Percentiles rank a stretch among this genome's conserved stretches.
Conservation (phyloP, 129 eudicot genomes). For the Ambrosia artemisiifolia region DNA sequence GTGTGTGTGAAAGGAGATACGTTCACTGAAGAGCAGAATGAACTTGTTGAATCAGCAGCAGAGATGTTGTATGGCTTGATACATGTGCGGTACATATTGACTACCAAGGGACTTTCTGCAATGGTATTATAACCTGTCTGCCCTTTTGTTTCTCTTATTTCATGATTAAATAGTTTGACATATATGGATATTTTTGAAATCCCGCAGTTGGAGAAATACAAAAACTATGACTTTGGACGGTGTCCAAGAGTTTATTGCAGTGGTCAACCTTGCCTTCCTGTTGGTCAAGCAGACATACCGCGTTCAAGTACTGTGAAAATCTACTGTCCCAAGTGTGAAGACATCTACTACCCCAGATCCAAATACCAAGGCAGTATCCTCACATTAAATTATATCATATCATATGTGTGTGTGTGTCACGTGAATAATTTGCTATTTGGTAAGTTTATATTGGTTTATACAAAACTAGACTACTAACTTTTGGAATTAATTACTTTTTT, state of each 20-base stretch:
- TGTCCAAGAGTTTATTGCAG: conserved; percentile 97
- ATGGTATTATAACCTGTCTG: conserved; percentile 49
- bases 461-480: background rate
- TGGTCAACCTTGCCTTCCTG: conserved; percentile 99
- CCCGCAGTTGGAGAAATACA: conserved; percentile 86
- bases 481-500: background rate
- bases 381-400: background rate
- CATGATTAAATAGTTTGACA: background rate
- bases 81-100: conserved; percentile 81
- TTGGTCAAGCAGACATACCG: conserved; percentile 94
- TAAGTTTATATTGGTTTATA: background rate
- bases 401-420: background rate
- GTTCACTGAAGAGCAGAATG: conserved; percentile 97
- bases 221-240: conserved; percentile 88
- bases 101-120: conserved; percentile 84
- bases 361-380: conserved; percentile 99
- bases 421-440: background rate
- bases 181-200: background rate
- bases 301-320: conserved; percentile 92
- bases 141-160: background rate
- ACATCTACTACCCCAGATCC: conserved; percentile 92
- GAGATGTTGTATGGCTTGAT: conserved; percentile 89
- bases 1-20: conserved; percentile 54
- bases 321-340: conserved; percentile 96
- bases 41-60: conserved; percentile 92